A percentile compares a stretch with the other conserved stretches of the same genome.
phyloP scores from a whole-genome alignment of 2,329 filamentous ascomycete genomes.

The Colletotrichum kahawae region DNA sequence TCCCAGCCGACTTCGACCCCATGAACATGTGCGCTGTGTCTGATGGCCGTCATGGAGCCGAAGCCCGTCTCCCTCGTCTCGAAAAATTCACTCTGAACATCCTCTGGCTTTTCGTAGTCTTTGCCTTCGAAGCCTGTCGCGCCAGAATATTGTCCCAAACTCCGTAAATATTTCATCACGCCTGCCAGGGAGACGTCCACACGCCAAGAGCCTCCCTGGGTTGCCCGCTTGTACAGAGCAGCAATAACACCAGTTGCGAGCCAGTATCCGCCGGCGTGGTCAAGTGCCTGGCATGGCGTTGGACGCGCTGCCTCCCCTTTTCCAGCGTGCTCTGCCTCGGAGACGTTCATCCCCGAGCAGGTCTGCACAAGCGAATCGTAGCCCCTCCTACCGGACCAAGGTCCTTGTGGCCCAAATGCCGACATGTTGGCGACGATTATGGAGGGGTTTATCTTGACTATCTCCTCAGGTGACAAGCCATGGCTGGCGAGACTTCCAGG shows the following conservation, averaged over 20 bases:
- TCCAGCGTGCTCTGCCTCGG: slow-evolving; percentile 53
- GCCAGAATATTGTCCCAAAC: slow-evolving; percentile 55
- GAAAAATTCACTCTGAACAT: slow-evolving; percentile 39
- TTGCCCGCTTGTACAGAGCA: slow-evolving; percentile 52
- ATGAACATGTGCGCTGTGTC: slow-evolving; percentile 51
- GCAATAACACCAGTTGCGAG: slow-evolving; percentile 58
- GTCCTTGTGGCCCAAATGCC: slow-evolving; percentile 54
- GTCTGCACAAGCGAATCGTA: slow-evolving; percentile 42
- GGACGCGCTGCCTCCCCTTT: slow-evolving; percentile 42
- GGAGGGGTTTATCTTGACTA: slow-evolving; percentile 43
- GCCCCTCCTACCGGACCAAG: slow-evolving; percentile 46
- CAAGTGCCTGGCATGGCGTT: slow-evolving; percentile 59
- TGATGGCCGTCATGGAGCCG: slow-evolving; percentile 51
- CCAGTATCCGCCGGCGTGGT: slow-evolving; percentile 60
- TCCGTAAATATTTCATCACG: slow-evolving; percentile 58
- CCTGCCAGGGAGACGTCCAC: slow-evolving; percentile 55
- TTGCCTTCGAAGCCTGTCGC: slow-evolving; percentile 44
- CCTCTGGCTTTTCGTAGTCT: slow-evolving; percentile 31
- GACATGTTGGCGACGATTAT: slow-evolving; percentile 58
- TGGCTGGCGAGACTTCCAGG: slow-evolving; percentile 49
- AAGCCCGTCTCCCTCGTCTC: slow-evolving; percentile 50
- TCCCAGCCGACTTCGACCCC: slow-evolving; percentile 53
- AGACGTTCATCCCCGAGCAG: slow-evolving; percentile 59
- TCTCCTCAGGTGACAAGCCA: slow-evolving; percentile 39
- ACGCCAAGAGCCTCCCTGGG: slow-evolving; percentile 51